These are phyloP conservation scores for Solanum sparsipilum DNA, from an alignment of 257 asterid species.

Conservation along the genomic window DNA sequence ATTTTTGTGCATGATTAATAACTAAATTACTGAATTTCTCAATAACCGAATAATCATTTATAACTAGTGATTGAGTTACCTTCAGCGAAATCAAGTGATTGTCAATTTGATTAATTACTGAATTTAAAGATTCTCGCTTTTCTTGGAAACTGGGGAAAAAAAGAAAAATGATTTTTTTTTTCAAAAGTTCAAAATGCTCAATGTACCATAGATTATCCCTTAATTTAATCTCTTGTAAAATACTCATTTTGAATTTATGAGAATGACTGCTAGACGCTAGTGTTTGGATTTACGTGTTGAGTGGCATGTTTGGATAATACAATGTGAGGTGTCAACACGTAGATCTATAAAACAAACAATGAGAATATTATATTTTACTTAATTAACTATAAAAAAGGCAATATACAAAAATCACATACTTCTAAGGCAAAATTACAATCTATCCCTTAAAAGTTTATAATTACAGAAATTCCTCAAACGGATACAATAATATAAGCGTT, in stretches of 20 bases:
- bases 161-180: not conserved
- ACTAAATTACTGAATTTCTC: no score
- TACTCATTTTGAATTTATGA: no score
- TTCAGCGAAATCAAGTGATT: no score
- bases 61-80: not conserved
- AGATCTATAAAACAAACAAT: not conserved
- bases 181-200: not conserved
- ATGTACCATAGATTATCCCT: not conserved
- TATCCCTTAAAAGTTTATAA: no score
- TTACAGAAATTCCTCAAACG: no score
- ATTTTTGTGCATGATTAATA: no score
- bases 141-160: not conserved
- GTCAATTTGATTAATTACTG: not conserved
- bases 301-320: not conserved
- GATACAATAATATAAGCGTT: no score
- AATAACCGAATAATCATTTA: no score
- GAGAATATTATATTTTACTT: not conserved
- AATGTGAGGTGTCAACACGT: slow-evolving; percentile 18
- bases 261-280: not conserved
- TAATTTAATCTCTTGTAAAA: not conserved
- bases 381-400: not conserved
- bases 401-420: no score
- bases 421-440: no score
- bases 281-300: not conserved
- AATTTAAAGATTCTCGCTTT: not conserved